Evolutionary conservation across 805 yeast genomes (phyloP).

Genomic region (Millerozyma acaciae): DNA sequence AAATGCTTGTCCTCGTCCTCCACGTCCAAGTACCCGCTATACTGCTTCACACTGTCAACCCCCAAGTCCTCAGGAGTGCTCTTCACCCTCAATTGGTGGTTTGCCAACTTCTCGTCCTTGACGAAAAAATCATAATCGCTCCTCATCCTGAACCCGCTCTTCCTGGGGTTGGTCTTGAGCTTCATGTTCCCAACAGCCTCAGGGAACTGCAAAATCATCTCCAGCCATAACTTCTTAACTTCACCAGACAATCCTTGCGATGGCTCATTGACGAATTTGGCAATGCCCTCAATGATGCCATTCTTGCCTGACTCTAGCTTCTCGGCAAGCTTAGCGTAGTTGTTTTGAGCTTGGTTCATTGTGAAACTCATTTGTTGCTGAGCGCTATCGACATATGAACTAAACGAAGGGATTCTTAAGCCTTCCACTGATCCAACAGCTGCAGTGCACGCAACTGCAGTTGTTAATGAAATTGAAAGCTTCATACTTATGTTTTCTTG

Average conservation of each 20-base stretch:
- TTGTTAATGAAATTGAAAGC: slow-evolving; percentile 15
- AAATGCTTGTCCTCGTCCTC: slow-evolving; percentile 63
- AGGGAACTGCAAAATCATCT: slow-evolving; percentile 60
- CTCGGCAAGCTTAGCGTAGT: slow-evolving; percentile 6
- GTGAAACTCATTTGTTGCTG: slow-evolving; percentile 15
- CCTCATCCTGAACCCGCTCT: slow-evolving; percentile 29
- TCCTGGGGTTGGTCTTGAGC: slow-evolving; percentile 48
- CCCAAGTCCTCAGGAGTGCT: slow-evolving; percentile 65
- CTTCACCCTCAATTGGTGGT: slow-evolving; percentile 58
- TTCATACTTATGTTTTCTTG: too few species aligned
- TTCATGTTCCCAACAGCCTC: slow-evolving; percentile 47
- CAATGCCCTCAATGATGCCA: slow-evolving; percentile 43
- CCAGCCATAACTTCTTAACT: slow-evolving; percentile 55
- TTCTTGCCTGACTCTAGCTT: slow-evolving; percentile 16
- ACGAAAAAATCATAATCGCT: slow-evolving; percentile 33
- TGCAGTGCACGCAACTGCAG: slow-evolving; percentile 16
- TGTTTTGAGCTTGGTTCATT: slow-evolving; percentile 5
- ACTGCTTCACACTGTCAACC: slow-evolving; percentile 77
- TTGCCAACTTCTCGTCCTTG: slow-evolving; percentile 34
- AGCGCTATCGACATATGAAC: slow-evolving; percentile 7
- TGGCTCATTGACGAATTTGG: slow-evolving; percentile 50
- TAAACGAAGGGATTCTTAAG: slow-evolving; percentile 19
- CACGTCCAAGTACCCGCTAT: slow-evolving; percentile 81
- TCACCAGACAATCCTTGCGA: slow-evolving; percentile 46
- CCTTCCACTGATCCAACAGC: slow-evolving; percentile 17